Base-by-base conservation (phyloP, 768 basidiomycete genomes). In the Pleurotus pulmonarius region DNA sequence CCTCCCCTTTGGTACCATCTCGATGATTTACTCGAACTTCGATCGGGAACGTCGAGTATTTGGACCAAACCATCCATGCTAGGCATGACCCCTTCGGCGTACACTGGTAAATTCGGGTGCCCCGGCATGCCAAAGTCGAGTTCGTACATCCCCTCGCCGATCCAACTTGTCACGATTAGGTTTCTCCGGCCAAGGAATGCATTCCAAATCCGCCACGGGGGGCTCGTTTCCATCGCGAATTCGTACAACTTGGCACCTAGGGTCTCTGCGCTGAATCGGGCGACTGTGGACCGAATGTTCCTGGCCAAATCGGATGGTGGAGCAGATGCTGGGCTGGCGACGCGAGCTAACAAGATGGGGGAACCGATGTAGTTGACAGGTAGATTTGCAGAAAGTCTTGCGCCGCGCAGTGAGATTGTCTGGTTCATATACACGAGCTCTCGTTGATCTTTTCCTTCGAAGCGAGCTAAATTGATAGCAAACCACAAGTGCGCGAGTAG, bases 401-500 rank as follows among this genome's bases (percentile, higher is more conserved):
- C 29, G 12, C 49, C 49, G 59, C 15, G 63, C 59, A 4, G 69
- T 65, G 20, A 49, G 20, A 41, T 65, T 54, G 52, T 66, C 65
- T 44, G 58, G 58, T 69, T 39, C 70, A 60, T 56, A 69, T 59
- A 47, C 68, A 65, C 1, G 57, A 40, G 9, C 61, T 56, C 13
- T 63, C 60, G 46, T 61, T 63, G 57, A 55, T 60, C 61, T 41
- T 26, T n/a, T 24, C 62, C 57, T 1, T 65, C 45, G 9, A 56
- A 58, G 25, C 67, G 67, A 16, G 70, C 71, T 46, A 68, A 65
- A 45, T 70, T 67, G 37, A 73, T 62, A n/a, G 64, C 61, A 7
- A 56, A 55, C 73, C 74, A 75, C 5, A 75, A 40, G 58, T 72
- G 70, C 2, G 73, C 72, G 22, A 70, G 67, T 16, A 75, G 66